Conservation (phyloP, 2,329 filamentous ascomycete species). For the Leptographium radiaticola region DNA sequence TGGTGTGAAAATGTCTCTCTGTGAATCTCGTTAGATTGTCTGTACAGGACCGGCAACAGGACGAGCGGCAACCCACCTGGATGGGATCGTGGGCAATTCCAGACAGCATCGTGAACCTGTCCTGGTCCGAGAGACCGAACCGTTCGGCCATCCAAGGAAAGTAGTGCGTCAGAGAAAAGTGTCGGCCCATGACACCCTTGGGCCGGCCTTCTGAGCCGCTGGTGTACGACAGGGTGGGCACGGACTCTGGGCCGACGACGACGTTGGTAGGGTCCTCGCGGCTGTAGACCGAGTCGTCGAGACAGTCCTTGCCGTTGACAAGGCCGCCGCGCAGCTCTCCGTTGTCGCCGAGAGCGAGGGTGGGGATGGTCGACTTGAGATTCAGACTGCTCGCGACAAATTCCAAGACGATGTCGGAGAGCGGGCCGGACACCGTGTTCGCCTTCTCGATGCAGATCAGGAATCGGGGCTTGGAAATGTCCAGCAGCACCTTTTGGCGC, state of each 20-base stretch:
- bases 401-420: conserved; percentile 33
- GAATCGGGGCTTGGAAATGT: conserved; percentile 61
- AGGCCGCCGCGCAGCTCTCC: conserved; percentile 60
- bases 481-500: conserved; percentile 70
- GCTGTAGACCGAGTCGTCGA: conserved; percentile 39
- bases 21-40: conserved; percentile 12
- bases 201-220: conserved; percentile 65
- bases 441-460: conserved; percentile 64
- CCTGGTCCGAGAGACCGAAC: conserved; percentile 60
- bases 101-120: conserved; percentile 68
- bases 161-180: conserved; percentile 76
- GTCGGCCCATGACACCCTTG: conserved; percentile 77
- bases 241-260: conserved; percentile 74
- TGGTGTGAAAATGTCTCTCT: conserved; percentile 76
- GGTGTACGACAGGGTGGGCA: conserved; percentile 62
- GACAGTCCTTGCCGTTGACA: conserved; percentile 51
- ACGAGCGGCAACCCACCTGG: not conserved
- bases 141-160: conserved; percentile 86
- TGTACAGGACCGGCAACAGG: not conserved
- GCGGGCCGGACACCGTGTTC: conserved; percentile 47
- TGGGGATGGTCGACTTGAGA: conserved; percentile 63
- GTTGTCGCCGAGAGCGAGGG: conserved; percentile 56
- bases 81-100: conserved; percentile 72
- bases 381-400: conserved; percentile 65
- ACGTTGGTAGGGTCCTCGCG: conserved; percentile 42